Evolutionary conservation across 306 rosid species (phyloP), one percentile per base, ranked within the genome.

Genomic region (Quercus robur): DNA sequence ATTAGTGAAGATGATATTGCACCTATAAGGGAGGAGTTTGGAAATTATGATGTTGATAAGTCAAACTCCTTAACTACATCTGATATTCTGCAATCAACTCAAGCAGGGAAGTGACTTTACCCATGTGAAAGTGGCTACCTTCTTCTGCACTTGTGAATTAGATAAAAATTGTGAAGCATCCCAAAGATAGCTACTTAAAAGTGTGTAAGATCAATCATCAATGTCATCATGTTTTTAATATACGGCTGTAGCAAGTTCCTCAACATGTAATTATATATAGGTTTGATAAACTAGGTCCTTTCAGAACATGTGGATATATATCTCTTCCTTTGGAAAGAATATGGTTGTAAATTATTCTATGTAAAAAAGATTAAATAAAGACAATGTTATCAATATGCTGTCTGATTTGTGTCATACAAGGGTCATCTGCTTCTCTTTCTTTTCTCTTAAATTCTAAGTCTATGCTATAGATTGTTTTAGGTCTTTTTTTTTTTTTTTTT

Each of bases 1-100:
- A 92, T 94, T 74, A 78, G 35, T 56, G 77, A 88, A 68, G 86
- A 92, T 68, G 94, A 94, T 78, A 78, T 94, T 63, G 75, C 88
- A 76, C 51, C 35, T 56, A 56, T 89, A 74, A 81, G 84, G 88
- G 93, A 92, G 72, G 66, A 76, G 15, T 92, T 92, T 86, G 74
- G 79, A 66, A 75, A 77, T 62, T 84, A 85, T 64, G 97, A 92
- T 75, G 63, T 58, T 76, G 94, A 91, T 89, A 74, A 85, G 17
- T 49, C 54, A 12, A 12, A 49, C 17, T 2, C 0, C 17, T 49
- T 49, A 49, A 49, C 54, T 3, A 13, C 17, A 12, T 13, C 14
- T 49, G 54, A 49, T 49, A 49, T 94, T 38, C 46, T 0, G 46
- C 69, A 72, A 33, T 61, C 84, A 51, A 30, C 78, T 55, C 68